Conservation (phyloP, 2,329 filamentous ascomycete species). For the Colletotrichum lindemuthianum region DNA sequence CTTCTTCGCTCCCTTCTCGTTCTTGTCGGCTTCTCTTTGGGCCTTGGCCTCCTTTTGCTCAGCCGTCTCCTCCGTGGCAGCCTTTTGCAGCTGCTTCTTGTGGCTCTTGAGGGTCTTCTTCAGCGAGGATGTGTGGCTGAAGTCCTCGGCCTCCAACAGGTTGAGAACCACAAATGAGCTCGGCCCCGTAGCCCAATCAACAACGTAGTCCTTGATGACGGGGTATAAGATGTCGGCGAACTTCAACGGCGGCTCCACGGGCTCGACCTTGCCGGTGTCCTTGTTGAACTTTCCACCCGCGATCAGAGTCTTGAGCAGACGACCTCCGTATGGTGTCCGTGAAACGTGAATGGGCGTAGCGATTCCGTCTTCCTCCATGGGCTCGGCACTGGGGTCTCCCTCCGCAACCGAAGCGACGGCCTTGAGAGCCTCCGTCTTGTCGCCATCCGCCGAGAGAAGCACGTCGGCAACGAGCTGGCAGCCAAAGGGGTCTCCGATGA, state of each 20-base stretch:
- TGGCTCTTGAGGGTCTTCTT: slow-evolving; percentile 77
- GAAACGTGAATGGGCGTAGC: slow-evolving; percentile 61
- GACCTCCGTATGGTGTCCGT: slow-evolving; percentile 71
- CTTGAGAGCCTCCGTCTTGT: slow-evolving; percentile 78
- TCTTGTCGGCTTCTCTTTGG: slow-evolving; percentile 51
- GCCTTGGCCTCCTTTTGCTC: slow-evolving; percentile 64
- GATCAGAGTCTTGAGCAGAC: slow-evolving; percentile 91
- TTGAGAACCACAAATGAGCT: slow-evolving; percentile 89
- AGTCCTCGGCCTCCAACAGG: slow-evolving; percentile 79
- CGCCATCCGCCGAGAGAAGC: slow-evolving; percentile 78
- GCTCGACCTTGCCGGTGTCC: slow-evolving; percentile 74
- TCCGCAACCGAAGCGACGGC: slow-evolving; percentile 74
- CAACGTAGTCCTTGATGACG: slow-evolving; percentile 77
- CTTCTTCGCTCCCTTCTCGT: slow-evolving; percentile 52
- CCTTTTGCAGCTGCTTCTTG: slow-evolving; percentile 75
- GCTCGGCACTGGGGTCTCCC: slow-evolving; percentile 59
- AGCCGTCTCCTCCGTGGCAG: slow-evolving; percentile 67
- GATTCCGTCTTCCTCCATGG: slow-evolving; percentile 50
- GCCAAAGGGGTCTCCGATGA: slow-evolving; percentile 82
- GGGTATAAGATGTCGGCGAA: slow-evolving; percentile 88
- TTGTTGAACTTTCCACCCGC: slow-evolving; percentile 89
- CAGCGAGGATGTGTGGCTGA: slow-evolving; percentile 73
- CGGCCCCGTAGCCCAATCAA: slow-evolving; percentile 86
- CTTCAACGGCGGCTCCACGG: slow-evolving; percentile 78
- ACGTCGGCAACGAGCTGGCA: slow-evolving; percentile 88